Percentiles rank a stretch among this genome's conserved stretches.
phyloP scores from a whole-genome alignment of 2,329 filamentous ascomycete genomes.

The Fusarium buharicum region DNA sequence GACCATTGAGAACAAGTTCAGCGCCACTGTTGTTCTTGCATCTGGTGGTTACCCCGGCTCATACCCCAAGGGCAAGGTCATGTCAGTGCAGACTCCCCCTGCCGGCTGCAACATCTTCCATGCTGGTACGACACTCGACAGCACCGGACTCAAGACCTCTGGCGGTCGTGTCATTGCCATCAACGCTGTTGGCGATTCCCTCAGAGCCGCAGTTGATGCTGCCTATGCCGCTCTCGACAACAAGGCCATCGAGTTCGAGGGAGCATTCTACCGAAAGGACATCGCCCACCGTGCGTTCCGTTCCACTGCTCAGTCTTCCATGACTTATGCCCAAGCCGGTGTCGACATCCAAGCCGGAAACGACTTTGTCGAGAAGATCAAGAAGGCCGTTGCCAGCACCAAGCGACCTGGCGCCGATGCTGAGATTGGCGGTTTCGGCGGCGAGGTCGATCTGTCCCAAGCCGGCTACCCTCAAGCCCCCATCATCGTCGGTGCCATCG shows the following conservation, averaged over 20 bases:
- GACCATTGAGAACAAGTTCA: slow-evolving; percentile 75
- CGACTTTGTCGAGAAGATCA: slow-evolving; percentile 90
- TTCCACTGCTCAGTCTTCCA: slow-evolving; percentile 57
- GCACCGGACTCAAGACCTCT: slow-evolving; percentile 74
- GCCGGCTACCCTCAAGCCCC: slow-evolving; percentile 80
- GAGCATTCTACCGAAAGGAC: slow-evolving; percentile 92
- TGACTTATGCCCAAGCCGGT: slow-evolving; percentile 93
- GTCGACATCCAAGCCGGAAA: slow-evolving; percentile 97
- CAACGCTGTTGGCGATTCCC: slow-evolving; percentile 77
- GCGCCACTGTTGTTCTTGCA: slow-evolving; percentile 92
- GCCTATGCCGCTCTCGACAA: slow-evolving; percentile 86
- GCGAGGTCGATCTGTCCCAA: slow-evolving; percentile 67
- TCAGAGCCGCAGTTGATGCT: slow-evolving; percentile 84
- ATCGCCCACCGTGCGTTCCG: slow-evolving; percentile 84
- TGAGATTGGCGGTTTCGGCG: slow-evolving; percentile 94
- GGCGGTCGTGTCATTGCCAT: slow-evolving; percentile 94
- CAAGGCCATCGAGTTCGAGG: slow-evolving; percentile 77
- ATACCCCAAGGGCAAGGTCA: slow-evolving; percentile 81
- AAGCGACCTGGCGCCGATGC: slow-evolving; percentile 88
- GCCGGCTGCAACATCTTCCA: slow-evolving; percentile 81
- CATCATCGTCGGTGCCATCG: slow-evolving; percentile 91
- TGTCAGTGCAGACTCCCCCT: slow-evolving; percentile 59
- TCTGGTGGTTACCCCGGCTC: slow-evolving; percentile 89
- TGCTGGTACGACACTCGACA: slow-evolving; percentile 79
- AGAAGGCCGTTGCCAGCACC: slow-evolving; percentile 86